Evolutionary conservation across 2,329 filamentous ascomycete species (phyloP).

Genomic region (Emydomyces testavorans): DNA sequence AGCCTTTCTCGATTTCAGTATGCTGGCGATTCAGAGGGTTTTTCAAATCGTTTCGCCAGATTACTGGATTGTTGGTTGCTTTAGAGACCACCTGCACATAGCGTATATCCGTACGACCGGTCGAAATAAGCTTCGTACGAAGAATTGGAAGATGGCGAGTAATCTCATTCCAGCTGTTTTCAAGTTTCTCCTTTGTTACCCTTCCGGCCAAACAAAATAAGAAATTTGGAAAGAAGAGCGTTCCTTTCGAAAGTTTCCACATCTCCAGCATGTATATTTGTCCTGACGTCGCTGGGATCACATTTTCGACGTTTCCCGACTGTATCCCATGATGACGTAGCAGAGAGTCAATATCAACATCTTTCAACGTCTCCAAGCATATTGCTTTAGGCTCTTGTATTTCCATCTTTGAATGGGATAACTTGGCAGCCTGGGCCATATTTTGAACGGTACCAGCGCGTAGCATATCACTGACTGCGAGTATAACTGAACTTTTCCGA

Average conservation of each 20-base stretch:
- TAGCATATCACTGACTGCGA: constrained; percentile 62
- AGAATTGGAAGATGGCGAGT: constrained; percentile 50
- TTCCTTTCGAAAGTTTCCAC: constrained; percentile 58
- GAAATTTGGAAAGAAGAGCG: constrained; percentile 65
- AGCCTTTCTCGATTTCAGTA: constrained; percentile 15
- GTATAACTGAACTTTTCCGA: constrained; percentile 46
- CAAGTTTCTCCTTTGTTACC: constrained; percentile 35
- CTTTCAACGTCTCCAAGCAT: constrained; percentile 19
- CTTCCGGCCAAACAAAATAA: constrained; percentile 42
- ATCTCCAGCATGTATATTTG: constrained; percentile 70
- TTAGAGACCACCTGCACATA: constrained; percentile 54
- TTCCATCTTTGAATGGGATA: constrained; percentile 10
- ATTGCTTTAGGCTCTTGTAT: constrained; percentile 17
- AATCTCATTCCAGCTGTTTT: constrained; percentile 51
- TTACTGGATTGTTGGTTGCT: constrained; percentile 26
- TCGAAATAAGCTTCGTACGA: constrained; percentile 54
- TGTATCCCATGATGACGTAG: constrained; percentile 34
- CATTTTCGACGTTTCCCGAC: constrained; percentile 39
- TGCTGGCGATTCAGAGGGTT: constrained; percentile 17
- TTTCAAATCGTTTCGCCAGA: constrained; percentile 19
- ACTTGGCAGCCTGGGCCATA: constrained; percentile 43
- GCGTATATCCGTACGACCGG: constrained; percentile 37
- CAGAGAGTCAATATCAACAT: constrained; percentile 26
- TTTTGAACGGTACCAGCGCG: constrained; percentile 51
- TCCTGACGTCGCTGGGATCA: constrained; percentile 62